Conservation (phyloP, 2,329 filamentous ascomycete species). For the Delphinella strobiligena region DNA sequence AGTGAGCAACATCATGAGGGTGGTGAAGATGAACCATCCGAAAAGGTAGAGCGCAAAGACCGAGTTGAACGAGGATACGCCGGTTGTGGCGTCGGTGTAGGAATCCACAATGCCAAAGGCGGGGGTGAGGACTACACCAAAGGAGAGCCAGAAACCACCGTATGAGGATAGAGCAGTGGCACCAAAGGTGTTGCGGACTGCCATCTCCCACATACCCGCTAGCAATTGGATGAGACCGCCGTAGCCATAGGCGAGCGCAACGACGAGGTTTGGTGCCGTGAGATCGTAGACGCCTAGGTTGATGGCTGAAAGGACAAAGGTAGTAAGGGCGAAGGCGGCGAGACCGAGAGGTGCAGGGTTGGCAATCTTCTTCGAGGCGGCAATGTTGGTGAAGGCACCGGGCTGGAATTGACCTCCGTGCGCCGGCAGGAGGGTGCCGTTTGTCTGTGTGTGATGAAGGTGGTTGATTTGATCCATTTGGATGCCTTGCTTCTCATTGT, state of each 20-base stretch:
- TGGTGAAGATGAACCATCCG: constrained; percentile 48
- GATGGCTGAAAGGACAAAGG: constrained; percentile 45
- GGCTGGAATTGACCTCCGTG: constrained; percentile 43
- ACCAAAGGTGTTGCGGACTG: constrained; percentile 50
- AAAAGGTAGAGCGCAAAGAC: constrained; percentile 41
- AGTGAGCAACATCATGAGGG: constrained; percentile 40
- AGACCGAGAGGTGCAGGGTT: constrained; percentile 51
- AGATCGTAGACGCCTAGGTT: constrained; percentile 34
- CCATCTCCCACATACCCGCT: constrained; percentile 45
- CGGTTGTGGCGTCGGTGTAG: constrained; percentile 18
- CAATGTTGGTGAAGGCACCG: constrained; percentile 31
- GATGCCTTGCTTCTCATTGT: not conserved
- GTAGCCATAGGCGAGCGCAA: constrained; percentile 37
- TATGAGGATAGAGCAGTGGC: constrained; percentile 50
- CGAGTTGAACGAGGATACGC: constrained; percentile 32
- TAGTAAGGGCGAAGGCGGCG: constrained; percentile 52
- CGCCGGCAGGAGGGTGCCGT: constrained; percentile 24
- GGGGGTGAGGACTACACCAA: constrained; percentile 45
- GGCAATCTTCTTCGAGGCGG: constrained; percentile 34
- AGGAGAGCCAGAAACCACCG: constrained; percentile 50
- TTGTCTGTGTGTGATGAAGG: too few relatives aligned
- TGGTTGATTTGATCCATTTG: not conserved
- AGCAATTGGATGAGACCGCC: constrained; percentile 40
- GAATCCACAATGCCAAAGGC: constrained; percentile 36
- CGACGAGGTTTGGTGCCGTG: constrained; percentile 32